Base-by-base conservation (phyloP, 1,139 yeast genomes). In the Geotrichum restrictum region DNA sequence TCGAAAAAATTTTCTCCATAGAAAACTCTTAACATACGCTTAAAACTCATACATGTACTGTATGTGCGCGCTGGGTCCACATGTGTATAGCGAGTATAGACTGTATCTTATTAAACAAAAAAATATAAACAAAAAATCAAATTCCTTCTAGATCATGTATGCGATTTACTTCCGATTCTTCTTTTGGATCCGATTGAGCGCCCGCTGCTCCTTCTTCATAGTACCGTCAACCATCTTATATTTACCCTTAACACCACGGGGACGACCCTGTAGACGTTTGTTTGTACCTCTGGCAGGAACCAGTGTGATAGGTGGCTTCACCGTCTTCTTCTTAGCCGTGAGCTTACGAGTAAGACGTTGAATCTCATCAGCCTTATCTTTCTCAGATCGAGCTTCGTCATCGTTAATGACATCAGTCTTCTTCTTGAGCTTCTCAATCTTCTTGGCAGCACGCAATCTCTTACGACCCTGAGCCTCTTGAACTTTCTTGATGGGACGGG, bases 171-270 rank as follows among this genome's bases (percentile, higher is more conserved):
- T 54, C 68, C 78, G 82, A 63, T 83, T 78, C 75, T 86, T 88
- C 78, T 91, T 93, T 27, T 89, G 86, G 61, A 91, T 86, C 68
- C 98, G 83, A 69, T 81, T 85, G 67, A 91, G 76, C 31, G 98
- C 97, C 62, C 98, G 78, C 75, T 85, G 91, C 72, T 93, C 99
- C 70, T 93, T 93, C 87, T 94, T 93, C 85, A 89, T 76, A 19
- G 85, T 87, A 76, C 98, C 98, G 72, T 93, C 99, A 62, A 93
- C 98, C 98, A 94, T 93, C 84, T 88, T 93, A 76, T 93, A 93
- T 69, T 88, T 89, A 74, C 98, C 99, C 72, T 85, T 88, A 62
- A 93, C 82, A 67, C 98, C 99, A 73, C 82, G 85, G 34, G 99
- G 99, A 74, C 99, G 85, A 54, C 98, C 98, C 62, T 88, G 78